These are phyloP conservation scores for Coemansia sp. DNA, from an alignment of 192 early-diverging fungal genomes.

Conservation along the genomic window DNA sequence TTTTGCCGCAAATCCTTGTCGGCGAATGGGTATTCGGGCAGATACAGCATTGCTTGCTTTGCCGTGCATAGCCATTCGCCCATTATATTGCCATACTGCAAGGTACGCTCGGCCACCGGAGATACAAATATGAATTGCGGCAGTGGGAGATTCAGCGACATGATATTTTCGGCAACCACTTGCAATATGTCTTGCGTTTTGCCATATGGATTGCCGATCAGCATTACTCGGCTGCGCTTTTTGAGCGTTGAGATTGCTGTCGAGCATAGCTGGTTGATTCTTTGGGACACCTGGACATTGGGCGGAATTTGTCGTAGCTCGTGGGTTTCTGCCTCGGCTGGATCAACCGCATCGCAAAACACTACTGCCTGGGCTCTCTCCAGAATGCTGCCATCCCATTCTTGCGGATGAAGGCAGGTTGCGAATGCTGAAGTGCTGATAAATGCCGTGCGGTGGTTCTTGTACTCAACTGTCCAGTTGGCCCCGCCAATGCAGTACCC, in stretches of 20 bases:
- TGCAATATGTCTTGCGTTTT: conserved; percentile 73
- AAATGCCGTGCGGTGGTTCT: conserved; percentile 49
- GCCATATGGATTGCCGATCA: conserved; percentile 68
- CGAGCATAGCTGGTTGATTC: conserved; percentile 38
- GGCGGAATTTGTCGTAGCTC: conserved; percentile 7
- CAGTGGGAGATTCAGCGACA: conserved; percentile 57
- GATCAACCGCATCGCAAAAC: conserved; percentile 45
- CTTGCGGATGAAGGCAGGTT: conserved; percentile 48
- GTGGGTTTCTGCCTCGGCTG: conserved; percentile 13
- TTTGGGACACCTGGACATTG: conserved; percentile 28
- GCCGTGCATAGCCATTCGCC: conserved; percentile 79
- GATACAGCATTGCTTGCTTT: conserved; percentile 65
- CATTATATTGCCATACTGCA: conserved; percentile 79
- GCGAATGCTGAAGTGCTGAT: conserved; percentile 47
- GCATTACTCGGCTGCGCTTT: conserved; percentile 64
- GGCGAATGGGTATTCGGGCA: conserved; percentile 58
- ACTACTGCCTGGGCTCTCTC: conserved; percentile 45
- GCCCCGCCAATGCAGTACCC: conserved; percentile 71
- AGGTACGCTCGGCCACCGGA: conserved; percentile 70
- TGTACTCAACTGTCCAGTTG: conserved; percentile 72
- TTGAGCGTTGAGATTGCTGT: conserved; percentile 50
- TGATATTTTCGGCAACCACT: conserved; percentile 56
- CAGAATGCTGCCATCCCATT: conserved; percentile 43
- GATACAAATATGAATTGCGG: conserved; percentile 70
- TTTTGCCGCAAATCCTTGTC: conserved; percentile 53